Evolutionary conservation across 1,139 yeast genomes (phyloP), one percentile per base, ranked within the genome.

Genomic region (Kluyveromyces marxianus): DNA sequence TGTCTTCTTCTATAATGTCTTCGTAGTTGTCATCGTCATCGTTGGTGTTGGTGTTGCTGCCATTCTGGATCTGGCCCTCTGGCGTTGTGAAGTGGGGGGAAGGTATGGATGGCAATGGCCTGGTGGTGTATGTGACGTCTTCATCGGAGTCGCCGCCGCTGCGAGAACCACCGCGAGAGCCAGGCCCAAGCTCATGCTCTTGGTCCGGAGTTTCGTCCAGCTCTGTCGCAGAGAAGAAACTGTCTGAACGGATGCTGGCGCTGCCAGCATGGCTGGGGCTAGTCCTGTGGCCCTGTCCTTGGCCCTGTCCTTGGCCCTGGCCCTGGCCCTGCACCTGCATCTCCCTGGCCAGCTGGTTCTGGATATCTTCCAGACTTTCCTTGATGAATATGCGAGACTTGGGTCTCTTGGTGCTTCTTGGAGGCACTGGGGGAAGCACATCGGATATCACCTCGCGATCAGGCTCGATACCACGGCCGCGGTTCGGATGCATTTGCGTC

Each of bases 391-490:
- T 39, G 29, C 53, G 53, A 3, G 66, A 59, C 28, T 48, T 53
- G 21, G 66, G 66, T 42, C 67, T 55, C 14, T 55, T 55, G 41
- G 55, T 57, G 42, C 54, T 62, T 44, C 66, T 56, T 34, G 64
- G 63, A 14, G 67, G 67, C 4, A 59, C 56, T 2, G 60, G 52
- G 3, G 65, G 66, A 35, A 55, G 56, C 26, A 50, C 53, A 27
- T 48, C 52, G n/a, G 50, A 49, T 4, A 50, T 49, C 37, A 54
- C 56, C 3, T 62, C 53, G 26, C 60, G 51, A 7, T 47, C 45
- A 4, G 64, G 62, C 24, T 33, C 46, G 21, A 40, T 48, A 24
- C 50, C 54, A 34, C 31, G 42, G 45, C 26, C 46, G 46, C 30
- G 46, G 44, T 39, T 46, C 46, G 14, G 42, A 48, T 3, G 49